Evolutionary conservation across 768 basidiomycete genomes (phyloP), one percentile per base, ranked within the genome.

Genomic region (Calocybe indica): DNA sequence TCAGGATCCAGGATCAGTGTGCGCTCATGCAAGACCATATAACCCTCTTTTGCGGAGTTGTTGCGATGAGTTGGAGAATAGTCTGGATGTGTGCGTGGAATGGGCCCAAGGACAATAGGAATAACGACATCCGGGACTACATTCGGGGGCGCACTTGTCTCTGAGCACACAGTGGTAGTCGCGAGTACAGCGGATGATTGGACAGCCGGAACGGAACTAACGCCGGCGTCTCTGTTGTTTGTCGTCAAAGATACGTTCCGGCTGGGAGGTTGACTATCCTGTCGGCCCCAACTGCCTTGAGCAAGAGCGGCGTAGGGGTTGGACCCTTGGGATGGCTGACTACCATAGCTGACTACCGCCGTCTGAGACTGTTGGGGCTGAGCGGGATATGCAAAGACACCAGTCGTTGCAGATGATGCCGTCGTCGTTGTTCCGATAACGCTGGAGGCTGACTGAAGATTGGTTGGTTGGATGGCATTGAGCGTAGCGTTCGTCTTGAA

Each of bases 1-100:
- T 76, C 74, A 2, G 93, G 93, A 57, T 90, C 88, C 34, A 96
- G 79, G 47, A 92, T 80, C 14, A 96, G 76, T 30, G 79, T 85
- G 45, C 89, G 84, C 54, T 92, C 84, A 52, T 94, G 90, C 9
- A 94, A 68, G 15, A 90, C 80, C 71, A 96, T 91, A 31, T 77
- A 78, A 2, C 76, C 75, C 55, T 76, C 70, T 50, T 75, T 76
- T 8, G 63, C 69, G 1, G 74, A 74, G 45, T 80, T 75, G 48
- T 78, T 70, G 49, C 58, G 73, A 53, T 62, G 76, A 51, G 60
- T 66, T 33, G 64, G 76, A 34, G 61, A 73, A 66, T 69, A 74
- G 57, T 65, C 76, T 10, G 83, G 74, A 52, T 83, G 82, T 13
- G 80, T 76, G 5, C 76, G 69, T 28, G 79, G 91, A 57, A 85